phyloP scores from a whole-genome alignment of 495 filamentous ascomycete genomes.

The Sordaria brevicollis region DNA sequence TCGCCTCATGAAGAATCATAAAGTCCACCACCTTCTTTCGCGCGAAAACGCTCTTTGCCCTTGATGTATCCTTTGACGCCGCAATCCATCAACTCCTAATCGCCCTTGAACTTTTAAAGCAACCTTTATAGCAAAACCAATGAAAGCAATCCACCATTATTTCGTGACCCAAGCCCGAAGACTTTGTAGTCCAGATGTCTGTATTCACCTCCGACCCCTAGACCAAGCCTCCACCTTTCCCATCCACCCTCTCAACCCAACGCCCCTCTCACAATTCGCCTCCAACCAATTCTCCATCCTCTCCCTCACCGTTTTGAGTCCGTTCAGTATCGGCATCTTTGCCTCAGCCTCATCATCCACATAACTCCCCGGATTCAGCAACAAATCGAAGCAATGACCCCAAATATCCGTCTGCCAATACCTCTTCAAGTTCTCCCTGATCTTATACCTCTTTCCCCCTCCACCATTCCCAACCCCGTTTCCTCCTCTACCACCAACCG shows the following conservation, averaged over 20 bases:
- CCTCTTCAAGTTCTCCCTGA: constrained; percentile 70
- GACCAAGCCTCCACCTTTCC: constrained; percentile 53
- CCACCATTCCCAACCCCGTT: constrained; percentile 28
- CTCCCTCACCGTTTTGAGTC: constrained; percentile 55
- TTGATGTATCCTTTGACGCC: not conserved
- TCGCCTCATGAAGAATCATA: not conserved
- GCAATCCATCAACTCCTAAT: not conserved
- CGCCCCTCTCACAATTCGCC: constrained; percentile 69
- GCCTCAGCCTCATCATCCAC: constrained; percentile 49
- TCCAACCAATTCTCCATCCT: constrained; percentile 81
- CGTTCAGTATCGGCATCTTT: constrained; percentile 55
- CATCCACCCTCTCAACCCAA: constrained; percentile 61
- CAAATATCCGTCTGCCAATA: constrained; percentile 96
- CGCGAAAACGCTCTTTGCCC: not conserved
- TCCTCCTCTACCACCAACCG: constrained; percentile 29
- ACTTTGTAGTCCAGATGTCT: no score
- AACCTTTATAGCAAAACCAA: not conserved
- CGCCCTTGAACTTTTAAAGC: not conserved
- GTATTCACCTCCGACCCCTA: constrained; percentile 19
- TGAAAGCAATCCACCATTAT: not conserved
- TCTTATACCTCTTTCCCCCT: constrained; percentile 48
- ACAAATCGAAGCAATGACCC: constrained; percentile 69
- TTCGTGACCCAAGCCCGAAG: no score
- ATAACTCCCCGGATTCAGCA: constrained; percentile 67
- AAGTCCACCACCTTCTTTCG: not conserved